A percentile compares a stretch with the other conserved stretches of the same genome.
Conservation (phyloP, 169 alveolate genomes). For the Plasmodium chabaudi region DNA sequence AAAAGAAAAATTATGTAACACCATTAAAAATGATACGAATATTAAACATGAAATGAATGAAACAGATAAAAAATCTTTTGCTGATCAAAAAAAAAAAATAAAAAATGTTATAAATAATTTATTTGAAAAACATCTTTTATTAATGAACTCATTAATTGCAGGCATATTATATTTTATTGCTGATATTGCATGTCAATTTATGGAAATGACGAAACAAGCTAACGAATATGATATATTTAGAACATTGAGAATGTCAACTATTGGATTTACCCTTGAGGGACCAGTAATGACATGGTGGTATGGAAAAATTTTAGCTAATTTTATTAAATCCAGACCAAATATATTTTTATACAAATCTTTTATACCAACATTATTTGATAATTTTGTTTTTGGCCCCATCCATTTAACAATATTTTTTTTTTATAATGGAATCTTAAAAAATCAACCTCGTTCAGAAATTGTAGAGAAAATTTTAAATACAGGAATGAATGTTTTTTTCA, state of each 20-base stretch:
- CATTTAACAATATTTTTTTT: slow-evolving; percentile 69
- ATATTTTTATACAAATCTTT: slow-evolving; percentile 72
- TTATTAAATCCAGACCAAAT: slow-evolving; percentile 70
- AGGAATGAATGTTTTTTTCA: slow-evolving; percentile 63
- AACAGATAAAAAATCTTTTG: slow-evolving; percentile 18
- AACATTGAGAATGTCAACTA: slow-evolving; percentile 59
- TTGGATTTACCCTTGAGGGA: slow-evolving; percentile 67
- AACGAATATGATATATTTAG: slow-evolving; percentile 44
- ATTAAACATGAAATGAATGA: slow-evolving; percentile 4
- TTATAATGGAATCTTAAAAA: slow-evolving; percentile 72
- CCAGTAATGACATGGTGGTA: slow-evolving; percentile 78
- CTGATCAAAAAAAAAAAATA: slow-evolving; percentile 4
- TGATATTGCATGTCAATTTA: slow-evolving; percentile 66
- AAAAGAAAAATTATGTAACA: background rate
- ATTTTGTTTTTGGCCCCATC: slow-evolving; percentile 73
- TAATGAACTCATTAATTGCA: slow-evolving; percentile 72
- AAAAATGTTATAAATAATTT: slow-evolving; percentile 38
- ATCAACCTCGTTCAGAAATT: slow-evolving; percentile 56
- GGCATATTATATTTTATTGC: slow-evolving; percentile 62
- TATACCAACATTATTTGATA: slow-evolving; percentile 75
- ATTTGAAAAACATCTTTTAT: slow-evolving; percentile 75
- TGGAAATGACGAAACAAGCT: slow-evolving; percentile 30
- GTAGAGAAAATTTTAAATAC: slow-evolving; percentile 71
- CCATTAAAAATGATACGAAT: slow-evolving; percentile 3
- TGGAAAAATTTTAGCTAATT: slow-evolving; percentile 63